These are phyloP conservation scores for Pichia paraexigua DNA, from an alignment of 805 yeast genomes.

Conservation along the genomic window DNA sequence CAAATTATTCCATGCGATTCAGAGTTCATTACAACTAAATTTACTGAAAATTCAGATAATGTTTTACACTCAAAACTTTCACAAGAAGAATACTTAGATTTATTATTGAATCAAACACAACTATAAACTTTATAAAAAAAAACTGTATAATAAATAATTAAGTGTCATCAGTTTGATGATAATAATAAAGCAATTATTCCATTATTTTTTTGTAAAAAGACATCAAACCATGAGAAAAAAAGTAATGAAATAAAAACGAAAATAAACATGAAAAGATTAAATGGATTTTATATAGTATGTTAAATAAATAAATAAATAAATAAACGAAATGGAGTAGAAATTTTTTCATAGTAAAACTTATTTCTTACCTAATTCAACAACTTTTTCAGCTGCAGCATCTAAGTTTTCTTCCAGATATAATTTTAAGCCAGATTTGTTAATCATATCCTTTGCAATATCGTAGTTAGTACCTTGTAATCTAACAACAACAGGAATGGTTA, in stretches of 20 bases:
- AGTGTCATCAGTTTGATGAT: no score
- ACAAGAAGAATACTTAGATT: conserved; percentile 27
- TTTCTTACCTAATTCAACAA: conserved; percentile 55
- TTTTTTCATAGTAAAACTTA: neutral
- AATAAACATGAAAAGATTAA: neutral
- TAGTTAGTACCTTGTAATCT: conserved; percentile 98
- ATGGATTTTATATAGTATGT: neutral
- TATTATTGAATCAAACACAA: conserved; percentile 20
- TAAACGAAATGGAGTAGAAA: neutral
- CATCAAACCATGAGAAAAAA: neutral
- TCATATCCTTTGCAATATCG: conserved; percentile 79
- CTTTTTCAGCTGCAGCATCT: conserved; percentile 96
- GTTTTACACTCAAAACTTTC: conserved; percentile 19
- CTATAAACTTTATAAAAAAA: neutral
- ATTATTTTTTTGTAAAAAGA: no score
- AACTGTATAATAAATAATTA: neutral
- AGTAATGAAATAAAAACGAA: neutral
- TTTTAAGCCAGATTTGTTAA: conserved; percentile 83
- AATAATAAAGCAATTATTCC: no score
- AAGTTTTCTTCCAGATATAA: conserved; percentile 86
- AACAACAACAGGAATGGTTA: conserved; percentile 91
- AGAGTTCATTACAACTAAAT: conserved; percentile 1
- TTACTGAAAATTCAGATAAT: conserved; percentile 6
- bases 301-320: neutral
- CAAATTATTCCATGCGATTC: conserved; percentile 6